Conservation (phyloP, 345 rosid species). For the Euclidium syriacum region DNA sequence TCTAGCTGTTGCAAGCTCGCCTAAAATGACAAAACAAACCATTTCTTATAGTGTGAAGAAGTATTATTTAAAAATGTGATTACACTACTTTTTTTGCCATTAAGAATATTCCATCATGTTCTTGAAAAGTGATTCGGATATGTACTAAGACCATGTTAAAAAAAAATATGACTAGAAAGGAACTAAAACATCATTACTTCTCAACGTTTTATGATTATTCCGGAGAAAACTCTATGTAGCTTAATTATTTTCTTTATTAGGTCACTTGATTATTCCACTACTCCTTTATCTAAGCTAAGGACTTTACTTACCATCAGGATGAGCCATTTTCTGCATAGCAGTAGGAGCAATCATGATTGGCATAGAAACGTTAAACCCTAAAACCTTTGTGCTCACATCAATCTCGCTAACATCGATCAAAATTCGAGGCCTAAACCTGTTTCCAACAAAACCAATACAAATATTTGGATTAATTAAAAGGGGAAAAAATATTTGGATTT, state of each 20-base stretch:
- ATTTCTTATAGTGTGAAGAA: neutral
- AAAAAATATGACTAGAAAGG: too few species aligned
- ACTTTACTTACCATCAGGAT: slow-evolving; percentile 76
- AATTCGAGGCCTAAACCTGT: slow-evolving; percentile 85
- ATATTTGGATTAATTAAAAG: neutral
- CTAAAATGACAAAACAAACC: slow-evolving; percentile 34
- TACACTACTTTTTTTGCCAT: too few species aligned
- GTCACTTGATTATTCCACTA: too few species aligned
- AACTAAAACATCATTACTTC: too few species aligned
- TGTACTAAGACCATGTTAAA: too few species aligned
- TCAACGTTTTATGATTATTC: too few species aligned
- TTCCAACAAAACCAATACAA: neutral
- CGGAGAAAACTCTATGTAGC: too few species aligned
- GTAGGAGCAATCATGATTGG: slow-evolving; percentile 97
- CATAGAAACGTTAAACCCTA: slow-evolving; percentile 92
- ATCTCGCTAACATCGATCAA: slow-evolving; percentile 86
- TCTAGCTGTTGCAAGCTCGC: slow-evolving; percentile 90
- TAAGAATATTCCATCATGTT: too few species aligned
- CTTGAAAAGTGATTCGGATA: too few species aligned
- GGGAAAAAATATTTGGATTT: neutral
- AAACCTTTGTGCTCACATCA: slow-evolving; percentile 61
- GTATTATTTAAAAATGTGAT: too few species aligned
- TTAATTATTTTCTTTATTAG: too few species aligned
- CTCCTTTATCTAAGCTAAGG: too few species aligned
- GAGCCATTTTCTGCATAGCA: slow-evolving; percentile 99